Conservation (phyloP, 2,329 filamentous ascomycete species). For the Penicillium janthinellum region DNA sequence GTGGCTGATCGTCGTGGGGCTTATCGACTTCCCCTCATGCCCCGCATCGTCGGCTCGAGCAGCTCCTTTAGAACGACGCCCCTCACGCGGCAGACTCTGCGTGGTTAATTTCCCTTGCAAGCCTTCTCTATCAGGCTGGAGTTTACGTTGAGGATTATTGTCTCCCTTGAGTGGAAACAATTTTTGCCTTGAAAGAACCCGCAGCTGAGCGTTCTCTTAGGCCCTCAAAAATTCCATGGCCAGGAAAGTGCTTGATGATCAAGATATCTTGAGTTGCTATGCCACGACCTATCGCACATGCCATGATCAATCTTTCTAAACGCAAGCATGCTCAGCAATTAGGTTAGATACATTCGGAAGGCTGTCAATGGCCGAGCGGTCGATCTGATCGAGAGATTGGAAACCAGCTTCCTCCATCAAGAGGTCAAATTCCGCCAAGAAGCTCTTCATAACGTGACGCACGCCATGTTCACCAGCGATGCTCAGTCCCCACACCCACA, state of each 20-base stretch:
- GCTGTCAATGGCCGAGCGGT: conserved; percentile 29
- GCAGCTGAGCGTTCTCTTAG: too few relatives aligned
- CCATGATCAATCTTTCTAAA: not conserved
- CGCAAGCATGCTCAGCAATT: not conserved
- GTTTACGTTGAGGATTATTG: too few relatives aligned
- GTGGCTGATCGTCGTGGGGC: not conserved
- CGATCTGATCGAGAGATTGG: conserved; percentile 56
- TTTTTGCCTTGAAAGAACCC: too few relatives aligned
- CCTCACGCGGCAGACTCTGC: not conserved
- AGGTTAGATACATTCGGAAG: not conserved
- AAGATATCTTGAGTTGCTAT: not conserved
- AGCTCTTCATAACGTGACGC: conserved; percentile 62
- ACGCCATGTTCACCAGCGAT: conserved; percentile 64
- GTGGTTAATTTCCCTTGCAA: not conserved
- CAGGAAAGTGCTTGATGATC: too few relatives aligned
- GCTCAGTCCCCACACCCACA: conserved; percentile 62
- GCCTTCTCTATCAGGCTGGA: too few relatives aligned
- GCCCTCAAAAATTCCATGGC: too few relatives aligned
- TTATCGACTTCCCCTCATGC: conserved; percentile 24
- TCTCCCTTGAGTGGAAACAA: too few relatives aligned
- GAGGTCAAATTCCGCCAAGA: conserved; percentile 65
- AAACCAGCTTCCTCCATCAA: conserved; percentile 62
- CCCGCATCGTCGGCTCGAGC: conserved; percentile 19
- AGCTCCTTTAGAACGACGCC: not conserved
- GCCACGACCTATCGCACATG: too few relatives aligned